Percentiles rank a stretch among this genome's conserved stretches.
Conservation (phyloP, 805 yeast species). For the Candida chauliodis region DNA sequence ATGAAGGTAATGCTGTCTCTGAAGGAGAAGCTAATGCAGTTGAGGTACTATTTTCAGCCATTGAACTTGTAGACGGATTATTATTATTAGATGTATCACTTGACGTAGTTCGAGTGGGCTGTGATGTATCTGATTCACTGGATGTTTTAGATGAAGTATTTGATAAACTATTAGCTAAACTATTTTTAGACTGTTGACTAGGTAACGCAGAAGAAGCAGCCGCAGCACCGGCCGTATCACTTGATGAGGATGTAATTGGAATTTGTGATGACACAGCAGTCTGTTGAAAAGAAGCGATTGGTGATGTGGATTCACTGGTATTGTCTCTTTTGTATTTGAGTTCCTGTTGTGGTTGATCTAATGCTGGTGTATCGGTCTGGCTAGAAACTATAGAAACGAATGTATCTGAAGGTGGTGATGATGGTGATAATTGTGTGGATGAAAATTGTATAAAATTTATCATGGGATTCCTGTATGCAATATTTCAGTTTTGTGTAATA, state of each 20-base stretch:
- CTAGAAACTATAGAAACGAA: no score
- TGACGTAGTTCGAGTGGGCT: not conserved
- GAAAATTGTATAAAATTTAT: not conserved
- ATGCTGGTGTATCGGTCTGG: not conserved
- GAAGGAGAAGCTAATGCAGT: constrained; percentile 2
- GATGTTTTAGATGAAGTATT: no score
- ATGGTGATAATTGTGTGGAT: not conserved
- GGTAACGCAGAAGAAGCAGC: no score
- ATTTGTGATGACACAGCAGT: not conserved
- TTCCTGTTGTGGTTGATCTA: not conserved
- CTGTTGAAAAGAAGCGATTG: not conserved
- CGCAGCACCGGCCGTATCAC: no score
- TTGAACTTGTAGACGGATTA: constrained; percentile 2
- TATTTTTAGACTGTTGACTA: no score
- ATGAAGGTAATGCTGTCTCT: not conserved
- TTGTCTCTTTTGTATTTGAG: not conserved
- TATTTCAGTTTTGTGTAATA: constrained; percentile 1
- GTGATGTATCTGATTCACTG: not conserved
- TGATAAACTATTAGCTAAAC: no score
- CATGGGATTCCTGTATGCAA: constrained; percentile 1
- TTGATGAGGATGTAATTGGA: not conserved
- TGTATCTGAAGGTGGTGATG: not conserved
- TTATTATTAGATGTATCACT: constrained; percentile 3
- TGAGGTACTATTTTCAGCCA: not conserved
- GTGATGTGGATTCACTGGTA: not conserved